phyloP scores from a whole-genome alignment of 2,329 filamentous ascomycete genomes.

The Colletotrichum euphorbiae region DNA sequence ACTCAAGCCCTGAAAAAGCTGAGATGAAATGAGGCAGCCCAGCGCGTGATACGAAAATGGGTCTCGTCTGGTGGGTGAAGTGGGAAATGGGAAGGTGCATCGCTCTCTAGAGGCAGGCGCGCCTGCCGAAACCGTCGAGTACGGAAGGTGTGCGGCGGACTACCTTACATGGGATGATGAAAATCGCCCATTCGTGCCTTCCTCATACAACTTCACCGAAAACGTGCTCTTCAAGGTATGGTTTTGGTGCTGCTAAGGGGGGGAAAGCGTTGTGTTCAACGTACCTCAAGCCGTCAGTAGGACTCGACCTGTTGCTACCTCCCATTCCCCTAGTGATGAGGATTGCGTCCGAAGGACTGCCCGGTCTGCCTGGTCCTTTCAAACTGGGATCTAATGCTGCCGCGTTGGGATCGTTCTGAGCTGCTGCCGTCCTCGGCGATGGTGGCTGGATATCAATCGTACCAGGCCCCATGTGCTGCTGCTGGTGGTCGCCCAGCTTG shows the following conservation, averaged over 20 bases:
- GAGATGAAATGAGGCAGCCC: background rate
- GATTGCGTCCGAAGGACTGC: slow-evolving; percentile 45
- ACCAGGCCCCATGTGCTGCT: slow-evolving; percentile 36
- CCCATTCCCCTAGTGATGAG: slow-evolving; percentile 41
- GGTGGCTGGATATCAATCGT: slow-evolving; percentile 41
- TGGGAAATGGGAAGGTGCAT: background rate
- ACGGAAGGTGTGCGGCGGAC: background rate
- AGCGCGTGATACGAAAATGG: background rate
- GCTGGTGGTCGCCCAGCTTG: slow-evolving; percentile 46
- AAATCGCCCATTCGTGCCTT: background rate
- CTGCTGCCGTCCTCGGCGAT: slow-evolving; percentile 42
- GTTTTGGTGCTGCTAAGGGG: background rate
- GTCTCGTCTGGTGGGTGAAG: background rate
- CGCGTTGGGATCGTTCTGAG: slow-evolving; percentile 6
- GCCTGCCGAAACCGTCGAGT: background rate
- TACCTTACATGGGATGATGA: background rate
- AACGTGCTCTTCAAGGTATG: background rate
- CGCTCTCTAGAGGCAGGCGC: background rate
- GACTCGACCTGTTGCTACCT: slow-evolving; percentile 39
- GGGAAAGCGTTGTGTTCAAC: background rate
- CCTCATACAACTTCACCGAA: background rate
- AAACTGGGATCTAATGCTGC: slow-evolving; percentile 31
- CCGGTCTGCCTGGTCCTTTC: slow-evolving; percentile 36
- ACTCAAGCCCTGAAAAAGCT: background rate
- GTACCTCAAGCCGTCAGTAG: slow-evolving; percentile 39